Conservation (phyloP, 257 asterid species). For the Haberlea rhodopensis region DNA sequence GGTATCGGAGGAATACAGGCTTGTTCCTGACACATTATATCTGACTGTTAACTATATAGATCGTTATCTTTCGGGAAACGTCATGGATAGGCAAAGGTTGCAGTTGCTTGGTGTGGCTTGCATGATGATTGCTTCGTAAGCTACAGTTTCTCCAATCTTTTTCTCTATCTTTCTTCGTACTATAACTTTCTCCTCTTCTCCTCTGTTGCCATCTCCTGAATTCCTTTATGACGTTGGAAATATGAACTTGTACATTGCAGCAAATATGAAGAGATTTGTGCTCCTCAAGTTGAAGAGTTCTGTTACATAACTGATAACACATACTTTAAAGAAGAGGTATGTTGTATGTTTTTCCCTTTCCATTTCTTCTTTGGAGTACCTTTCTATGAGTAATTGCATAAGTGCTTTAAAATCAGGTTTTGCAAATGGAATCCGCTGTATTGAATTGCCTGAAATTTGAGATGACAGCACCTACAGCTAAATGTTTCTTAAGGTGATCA, state of each 20-base stretch:
- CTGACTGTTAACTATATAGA: conserved; percentile 56
- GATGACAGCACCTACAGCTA: conserved; percentile 80
- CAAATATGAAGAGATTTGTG: conserved; percentile 90
- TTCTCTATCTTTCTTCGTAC: background rate
- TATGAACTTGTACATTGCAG: conserved; percentile 40
- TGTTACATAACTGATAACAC: conserved; percentile 90
- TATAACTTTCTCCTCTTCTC: background rate
- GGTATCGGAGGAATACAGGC: no score
- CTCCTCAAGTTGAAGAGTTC: conserved; percentile 91
- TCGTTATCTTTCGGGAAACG: conserved; percentile 92
- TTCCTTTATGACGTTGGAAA: background rate
- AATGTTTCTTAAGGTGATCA: conserved; percentile 78
- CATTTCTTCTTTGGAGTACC: background rate
- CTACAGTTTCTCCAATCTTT: conserved; percentile 4
- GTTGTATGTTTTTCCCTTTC: conserved; percentile 8
- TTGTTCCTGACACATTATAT: no score
- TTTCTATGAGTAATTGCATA: background rate
- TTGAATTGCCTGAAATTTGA: conserved; percentile 78
- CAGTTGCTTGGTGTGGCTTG: conserved; percentile 94
- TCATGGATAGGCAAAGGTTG: conserved; percentile 77
- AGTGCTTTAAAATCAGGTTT: conserved; percentile 42
- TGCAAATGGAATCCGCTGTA: conserved; percentile 82
- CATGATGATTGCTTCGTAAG: conserved; percentile 99
- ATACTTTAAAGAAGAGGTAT: conserved; percentile 80
- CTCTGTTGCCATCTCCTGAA: background rate